These are phyloP conservation scores for Podila verticillata DNA, from an alignment of 192 early-diverging fungal genomes.

Conservation along the genomic window DNA sequence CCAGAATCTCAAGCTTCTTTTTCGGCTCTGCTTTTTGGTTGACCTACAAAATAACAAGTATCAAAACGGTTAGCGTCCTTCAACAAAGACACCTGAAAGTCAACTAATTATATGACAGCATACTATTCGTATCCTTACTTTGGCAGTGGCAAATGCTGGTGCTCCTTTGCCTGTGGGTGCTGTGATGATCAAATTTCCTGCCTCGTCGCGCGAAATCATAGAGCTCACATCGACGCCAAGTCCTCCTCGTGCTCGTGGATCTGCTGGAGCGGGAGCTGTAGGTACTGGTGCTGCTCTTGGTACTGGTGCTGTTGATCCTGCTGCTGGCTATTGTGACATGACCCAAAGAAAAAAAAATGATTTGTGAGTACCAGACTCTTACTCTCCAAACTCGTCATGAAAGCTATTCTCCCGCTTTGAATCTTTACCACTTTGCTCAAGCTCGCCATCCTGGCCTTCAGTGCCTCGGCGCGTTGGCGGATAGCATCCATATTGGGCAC, in stretches of 20 bases:
- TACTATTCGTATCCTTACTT: conserved; percentile 17
- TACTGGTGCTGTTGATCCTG: background rate
- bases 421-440: background rate
- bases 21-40: conserved; percentile 51
- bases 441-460: conserved; percentile 6
- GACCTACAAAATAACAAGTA: conserved; percentile 16
- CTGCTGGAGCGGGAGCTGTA: conserved; percentile 10
- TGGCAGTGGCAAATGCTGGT: conserved; percentile 44
- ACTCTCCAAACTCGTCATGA: too few species aligned
- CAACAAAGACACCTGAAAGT: background rate
- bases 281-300: conserved; percentile 1
- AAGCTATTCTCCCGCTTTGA: background rate
- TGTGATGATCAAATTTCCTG: conserved; percentile 47
- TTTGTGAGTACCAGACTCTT: too few species aligned
- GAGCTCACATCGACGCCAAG: conserved; percentile 29
- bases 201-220: conserved; percentile 38
- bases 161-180: conserved; percentile 16
- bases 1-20: conserved; percentile 61
- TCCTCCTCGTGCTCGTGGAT: conserved; percentile 30
- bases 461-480: conserved; percentile 15
- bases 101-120: background rate
- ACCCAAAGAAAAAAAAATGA: too few species aligned
- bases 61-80: background rate
- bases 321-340: too few species aligned
- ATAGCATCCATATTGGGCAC: conserved; percentile 1